Percentiles rank a stretch among this genome's conserved stretches.
Conservation (phyloP, 768 basidiomycete genomes). For the Suillus decipiens region DNA sequence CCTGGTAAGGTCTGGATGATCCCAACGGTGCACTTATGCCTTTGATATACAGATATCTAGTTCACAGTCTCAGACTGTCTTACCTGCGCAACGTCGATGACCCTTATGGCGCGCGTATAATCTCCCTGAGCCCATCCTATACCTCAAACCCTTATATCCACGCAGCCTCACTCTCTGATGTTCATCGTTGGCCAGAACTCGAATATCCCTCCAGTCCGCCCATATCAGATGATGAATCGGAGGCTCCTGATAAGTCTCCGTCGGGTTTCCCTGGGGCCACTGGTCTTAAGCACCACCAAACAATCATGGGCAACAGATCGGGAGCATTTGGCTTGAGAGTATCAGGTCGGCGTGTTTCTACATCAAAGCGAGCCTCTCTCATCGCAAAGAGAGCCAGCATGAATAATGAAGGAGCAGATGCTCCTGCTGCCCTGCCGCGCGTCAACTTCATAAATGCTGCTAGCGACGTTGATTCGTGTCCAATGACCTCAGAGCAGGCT, state of each 20-base stretch:
- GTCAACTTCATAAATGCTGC: slow-evolving; percentile 10
- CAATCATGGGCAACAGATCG: slow-evolving; percentile 76
- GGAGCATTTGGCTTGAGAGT: slow-evolving; percentile 81
- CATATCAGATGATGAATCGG: slow-evolving; percentile 68
- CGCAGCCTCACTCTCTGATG: slow-evolving; percentile 77
- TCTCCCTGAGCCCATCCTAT: slow-evolving; percentile 78
- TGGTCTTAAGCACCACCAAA: slow-evolving; percentile 79
- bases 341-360: slow-evolving; percentile 57
- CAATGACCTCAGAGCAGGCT: slow-evolving; percentile 16
- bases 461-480: slow-evolving; percentile 15
- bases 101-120: slow-evolving; percentile 77
- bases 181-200: slow-evolving; percentile 85
- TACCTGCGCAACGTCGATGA: slow-evolving; percentile 91
- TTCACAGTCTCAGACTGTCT: slow-evolving; percentile 82
- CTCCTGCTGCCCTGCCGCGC: slow-evolving; percentile 17
- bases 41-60: slow-evolving; percentile 54
- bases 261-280: slow-evolving; percentile 50
- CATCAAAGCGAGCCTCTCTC: slow-evolving; percentile 50
- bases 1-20: slow-evolving; percentile 5
- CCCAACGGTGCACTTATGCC: slow-evolving; percentile 5
- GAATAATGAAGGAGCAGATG: slow-evolving; percentile 15
- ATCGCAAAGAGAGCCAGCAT: slow-evolving; percentile 10
- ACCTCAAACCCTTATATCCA: slow-evolving; percentile 81
- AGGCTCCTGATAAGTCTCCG: slow-evolving; percentile 35
- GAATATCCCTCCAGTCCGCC: slow-evolving; percentile 68